These are phyloP conservation scores for Avicennia marina DNA, from an alignment of 257 asterid species.

Conservation along the genomic window DNA sequence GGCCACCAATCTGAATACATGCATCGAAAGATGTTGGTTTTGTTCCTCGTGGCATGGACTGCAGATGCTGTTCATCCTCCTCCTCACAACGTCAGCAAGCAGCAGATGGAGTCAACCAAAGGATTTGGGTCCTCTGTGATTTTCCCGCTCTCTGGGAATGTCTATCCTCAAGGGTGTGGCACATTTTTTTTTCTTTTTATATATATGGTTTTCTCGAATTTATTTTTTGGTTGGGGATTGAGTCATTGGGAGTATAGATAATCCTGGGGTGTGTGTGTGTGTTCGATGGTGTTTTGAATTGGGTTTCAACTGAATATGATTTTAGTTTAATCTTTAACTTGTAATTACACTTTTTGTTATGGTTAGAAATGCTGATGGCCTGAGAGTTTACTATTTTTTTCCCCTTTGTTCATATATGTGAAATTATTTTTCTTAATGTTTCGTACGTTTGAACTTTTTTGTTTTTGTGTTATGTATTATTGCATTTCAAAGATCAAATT, in stretches of 20 bases:
- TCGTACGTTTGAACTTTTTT: too few species aligned
- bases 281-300: too few species aligned
- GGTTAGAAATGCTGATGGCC: too few species aligned
- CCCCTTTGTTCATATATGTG: too few species aligned
- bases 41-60: constrained; percentile 38
- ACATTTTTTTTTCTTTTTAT: too few species aligned
- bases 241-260: too few species aligned
- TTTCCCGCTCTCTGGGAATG: constrained; percentile 75
- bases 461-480: too few species aligned
- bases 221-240: neutral
- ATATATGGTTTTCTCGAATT: neutral
- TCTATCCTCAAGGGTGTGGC: constrained; percentile 73
- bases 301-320: neutral
- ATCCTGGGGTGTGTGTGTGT: too few species aligned
- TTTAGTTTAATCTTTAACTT: neutral
- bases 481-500: too few species aligned
- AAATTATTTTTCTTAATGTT: too few species aligned
- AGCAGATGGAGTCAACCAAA: constrained; percentile 17
- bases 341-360: neutral
- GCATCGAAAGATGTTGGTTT: constrained; percentile 30
- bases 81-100: constrained; percentile 12
- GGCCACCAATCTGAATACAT: neutral
- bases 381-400: too few species aligned
- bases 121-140: constrained; percentile 54
- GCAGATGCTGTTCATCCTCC: constrained; percentile 39